Evolutionary conservation across 1,284 basidiomycete genomes (phyloP), one percentile per base, ranked within the genome.

Genomic region (Malassezia yamatoensis): DNA sequence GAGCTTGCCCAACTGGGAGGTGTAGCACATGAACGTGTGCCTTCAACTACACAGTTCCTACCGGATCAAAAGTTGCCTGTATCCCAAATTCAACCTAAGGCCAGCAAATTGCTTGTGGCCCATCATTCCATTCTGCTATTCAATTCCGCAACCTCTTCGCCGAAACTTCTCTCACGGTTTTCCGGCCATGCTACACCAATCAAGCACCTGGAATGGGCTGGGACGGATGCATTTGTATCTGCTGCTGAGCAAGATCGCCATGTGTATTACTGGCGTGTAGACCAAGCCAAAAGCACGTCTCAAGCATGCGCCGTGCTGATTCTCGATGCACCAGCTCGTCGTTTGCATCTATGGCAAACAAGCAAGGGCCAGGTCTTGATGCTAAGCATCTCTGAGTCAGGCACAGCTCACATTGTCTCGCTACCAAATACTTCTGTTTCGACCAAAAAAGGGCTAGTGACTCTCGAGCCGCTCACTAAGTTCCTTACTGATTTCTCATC

Each of bases 231-330:
- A 7, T 86, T 89, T 72, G 76, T 85, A 40, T 85, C 86, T 5
- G 80, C 81, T 18, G 86, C 86, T 5, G 83, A 86, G 65, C 81
- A 80, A 32, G 87, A 89, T 75, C 81, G 87, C 18, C 82, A 85
- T 42, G 77, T 87, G n/a, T 85, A 83, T 65, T 66, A 84, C 46
- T 83, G 85, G 86, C 59, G 58, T 12, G 59, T 24, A n/a, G 55
- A 21, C 47, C 36, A 33, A 56, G 20, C 11, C 1, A 33, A 21
- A 12, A 11, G 34, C 36, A 35, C 47, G 16, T 39, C 21, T 5
- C 54, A 57, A 13, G 48, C 55, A 9, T 21, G 62, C 7, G 68
- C 53, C 75, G 75, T 35, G 76, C 77, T 48, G 60, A 74, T 42
- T 76, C 76, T 60, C 64, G 75, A 64, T 65, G 63, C 65, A 47